phyloP scores from a whole-genome alignment of 768 basidiomycete species.

The Hygrocybe punicea region DNA sequence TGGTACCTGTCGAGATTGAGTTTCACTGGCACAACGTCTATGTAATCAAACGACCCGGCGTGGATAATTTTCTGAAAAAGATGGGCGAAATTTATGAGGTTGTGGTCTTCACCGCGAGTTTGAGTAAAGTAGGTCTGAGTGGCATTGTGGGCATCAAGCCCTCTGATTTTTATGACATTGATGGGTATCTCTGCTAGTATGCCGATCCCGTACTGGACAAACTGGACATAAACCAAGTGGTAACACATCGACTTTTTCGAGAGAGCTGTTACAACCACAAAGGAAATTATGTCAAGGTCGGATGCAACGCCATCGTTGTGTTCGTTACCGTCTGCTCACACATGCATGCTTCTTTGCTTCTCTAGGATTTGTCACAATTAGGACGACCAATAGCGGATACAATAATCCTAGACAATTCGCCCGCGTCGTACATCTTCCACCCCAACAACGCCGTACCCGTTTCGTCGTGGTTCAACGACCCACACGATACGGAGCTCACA shows the following conservation, averaged over 20 bases:
- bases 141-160: background rate
- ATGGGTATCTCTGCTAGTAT: conserved; percentile 55
- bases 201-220: conserved; percentile 98
- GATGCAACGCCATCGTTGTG: conserved; percentile 14
- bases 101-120: conserved; percentile 95
- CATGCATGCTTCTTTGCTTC: background rate
- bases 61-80: conserved; percentile 92
- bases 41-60: conserved; percentile 97
- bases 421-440: conserved; percentile 98
- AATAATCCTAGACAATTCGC: conserved; percentile 98
- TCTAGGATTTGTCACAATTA: conserved; percentile 91
- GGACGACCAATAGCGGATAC: conserved; percentile 91
- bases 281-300: conserved; percentile 98
- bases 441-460: conserved; percentile 99
- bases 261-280: conserved; percentile 99
- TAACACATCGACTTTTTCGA: conserved; percentile 90
- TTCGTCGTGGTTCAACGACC: conserved; percentile 99
- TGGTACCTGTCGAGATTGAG: conserved; percentile 98
- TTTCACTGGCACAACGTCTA: conserved; percentile 98
- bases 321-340: background rate
- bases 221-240: conserved; percentile 87
- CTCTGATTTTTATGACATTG: background rate
- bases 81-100: conserved; percentile 99
- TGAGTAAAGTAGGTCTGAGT: conserved; percentile 89
- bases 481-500: conserved; percentile 95